Evolutionary conservation across 768 basidiomycete species (phyloP).

Genomic region (Rhodotorula graminis): DNA sequence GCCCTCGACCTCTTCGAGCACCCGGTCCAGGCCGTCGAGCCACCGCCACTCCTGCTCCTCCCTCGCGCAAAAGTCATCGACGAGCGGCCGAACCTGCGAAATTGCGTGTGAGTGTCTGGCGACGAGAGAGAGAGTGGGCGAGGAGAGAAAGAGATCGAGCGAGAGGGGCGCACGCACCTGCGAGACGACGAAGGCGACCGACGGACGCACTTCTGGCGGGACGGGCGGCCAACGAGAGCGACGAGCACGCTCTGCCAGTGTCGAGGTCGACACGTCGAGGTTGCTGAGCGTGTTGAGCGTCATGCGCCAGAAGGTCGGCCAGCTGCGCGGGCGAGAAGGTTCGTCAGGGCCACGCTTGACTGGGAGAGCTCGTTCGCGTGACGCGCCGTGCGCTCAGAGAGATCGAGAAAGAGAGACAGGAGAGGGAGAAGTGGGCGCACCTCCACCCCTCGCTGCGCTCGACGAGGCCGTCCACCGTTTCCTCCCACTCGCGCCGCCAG

Average conservation of each 20-base stretch:
- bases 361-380: too few species aligned
- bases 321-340: not conserved
- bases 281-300: slow-evolving; percentile 9
- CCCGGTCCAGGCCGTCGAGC: slow-evolving; percentile 10
- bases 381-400: not conserved
- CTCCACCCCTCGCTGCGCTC: slow-evolving; percentile 38
- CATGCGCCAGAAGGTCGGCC: slow-evolving; percentile 36
- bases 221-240: slow-evolving; percentile 3
- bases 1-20: not conserved
- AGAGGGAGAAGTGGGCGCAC: slow-evolving; percentile 9
- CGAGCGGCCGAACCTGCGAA: slow-evolving; percentile 12
- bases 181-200: not conserved
- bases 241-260: not conserved
- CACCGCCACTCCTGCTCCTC: slow-evolving; percentile 11
- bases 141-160: too few species aligned
- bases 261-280: not conserved
- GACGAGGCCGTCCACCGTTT: slow-evolving; percentile 31
- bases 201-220: not conserved
- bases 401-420: too few species aligned
- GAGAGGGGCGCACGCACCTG: slow-evolving; percentile 3
- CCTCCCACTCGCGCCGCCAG: slow-evolving; percentile 32
- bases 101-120: too few species aligned
- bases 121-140: too few species aligned
- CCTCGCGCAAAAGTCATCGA: not conserved
- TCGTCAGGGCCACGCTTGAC: too few species aligned